A percentile compares a stretch with the other conserved stretches of the same genome.
These are phyloP conservation scores for Macroventuria anomochaeta DNA, from an alignment of 2,329 filamentous ascomycete species.

Conservation along the genomic window DNA sequence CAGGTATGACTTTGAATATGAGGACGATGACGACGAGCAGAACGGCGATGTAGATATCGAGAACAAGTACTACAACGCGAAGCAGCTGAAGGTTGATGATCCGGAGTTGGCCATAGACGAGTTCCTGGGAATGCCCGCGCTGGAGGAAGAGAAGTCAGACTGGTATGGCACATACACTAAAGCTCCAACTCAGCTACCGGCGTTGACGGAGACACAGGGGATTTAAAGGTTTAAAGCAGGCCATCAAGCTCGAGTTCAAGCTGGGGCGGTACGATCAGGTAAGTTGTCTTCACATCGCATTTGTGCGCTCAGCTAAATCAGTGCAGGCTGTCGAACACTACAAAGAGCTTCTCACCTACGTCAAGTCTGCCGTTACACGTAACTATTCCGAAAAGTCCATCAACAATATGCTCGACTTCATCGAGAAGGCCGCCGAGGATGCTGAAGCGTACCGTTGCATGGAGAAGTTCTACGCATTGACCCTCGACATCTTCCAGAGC, in stretches of 20 bases:
- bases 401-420: constrained; percentile 98
- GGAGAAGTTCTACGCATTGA: constrained; percentile 94
- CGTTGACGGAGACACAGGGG: constrained; percentile 60
- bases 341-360: constrained; percentile 92
- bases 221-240: constrained; percentile 97
- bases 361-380: constrained; percentile 93
- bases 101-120: constrained; percentile 89
- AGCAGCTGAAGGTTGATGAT: constrained; percentile 88
- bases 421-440: constrained; percentile 84
- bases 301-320: constrained; percentile 26
- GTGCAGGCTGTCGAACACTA: constrained; percentile 87
- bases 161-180: constrained; percentile 61
- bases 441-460: constrained; percentile 79
- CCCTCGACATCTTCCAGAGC: constrained; percentile 91
- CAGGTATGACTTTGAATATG: constrained; percentile 96
- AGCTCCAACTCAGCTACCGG: not conserved
- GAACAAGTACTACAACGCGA: constrained; percentile 99
- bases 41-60: constrained; percentile 92
- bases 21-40: constrained; percentile 89
- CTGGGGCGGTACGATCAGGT: constrained; percentile 88
- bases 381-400: constrained; percentile 99
- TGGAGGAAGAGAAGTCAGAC: constrained; percentile 92
- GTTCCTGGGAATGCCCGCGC: constrained; percentile 83
- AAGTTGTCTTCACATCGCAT: constrained; percentile 1
- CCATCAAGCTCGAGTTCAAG: constrained; percentile 95